Base-by-base conservation (phyloP, 768 basidiomycete genomes). In the Lactarius indigo region DNA sequence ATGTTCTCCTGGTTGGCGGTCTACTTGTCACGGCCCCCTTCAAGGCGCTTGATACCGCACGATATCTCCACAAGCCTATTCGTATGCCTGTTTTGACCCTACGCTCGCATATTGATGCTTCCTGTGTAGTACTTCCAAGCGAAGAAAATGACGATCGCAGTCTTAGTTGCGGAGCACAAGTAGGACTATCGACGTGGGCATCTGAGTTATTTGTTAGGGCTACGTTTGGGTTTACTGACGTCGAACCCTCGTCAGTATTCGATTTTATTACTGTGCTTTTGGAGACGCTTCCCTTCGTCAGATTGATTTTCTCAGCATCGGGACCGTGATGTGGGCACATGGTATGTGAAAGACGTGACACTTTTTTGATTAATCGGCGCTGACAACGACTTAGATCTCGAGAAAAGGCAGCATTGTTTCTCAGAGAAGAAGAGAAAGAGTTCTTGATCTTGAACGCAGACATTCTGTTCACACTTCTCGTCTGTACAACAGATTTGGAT, bases 291-390 rank as follows among this genome's bases (percentile, higher is more conserved):
- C 95, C 94, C 0, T 83, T 97, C 64, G 72, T 94, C 5, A 94
- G 95, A 0, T 77, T 96, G 5, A 76, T 90, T 12, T 93, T 96
- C 74, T 87, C 88, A 2, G 80, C 96, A 84, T 96, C 30, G 94
- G 94, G 8, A 94, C 92, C 2, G 94, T 93, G 1, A 96, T 97
- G 95, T 97, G 94, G 90, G 90, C 91, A 5, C 86, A 88, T 68
- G 91, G 89, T 91, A 80, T 72, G 30, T 33, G 35, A 50, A 39
- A 17, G 30, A 58, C 28, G 5, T 10, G 5, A 26, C 2, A 3
- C 26, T 57, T 10, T 28, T 56, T 23, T 9, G 31, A 17, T 17
- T 2, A 44, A 12, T 35, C 26, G 17, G 5, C 35, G 33, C 26
- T 44, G 35, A 47, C 18, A 20, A 20, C 15, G 12, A 3, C 3